phyloP scores from a whole-genome alignment of 768 basidiomycete species.

The Gymnopilus junonius region DNA sequence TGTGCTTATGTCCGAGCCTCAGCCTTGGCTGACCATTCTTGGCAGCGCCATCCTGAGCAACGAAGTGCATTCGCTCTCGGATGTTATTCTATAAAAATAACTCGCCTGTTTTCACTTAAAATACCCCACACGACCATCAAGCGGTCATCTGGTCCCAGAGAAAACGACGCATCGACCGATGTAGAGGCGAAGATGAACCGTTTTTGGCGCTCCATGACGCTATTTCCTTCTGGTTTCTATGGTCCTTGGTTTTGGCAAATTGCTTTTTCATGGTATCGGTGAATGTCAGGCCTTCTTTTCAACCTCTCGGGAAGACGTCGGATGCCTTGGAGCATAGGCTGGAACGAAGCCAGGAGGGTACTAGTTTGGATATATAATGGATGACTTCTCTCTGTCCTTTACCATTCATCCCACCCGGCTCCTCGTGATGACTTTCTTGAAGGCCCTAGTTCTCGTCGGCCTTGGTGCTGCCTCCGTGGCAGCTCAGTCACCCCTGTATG shows the following conservation, averaged over 20 bases:
- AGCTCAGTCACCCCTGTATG: constrained; percentile 12
- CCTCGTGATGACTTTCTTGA: constrained; percentile 7
- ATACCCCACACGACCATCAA: background rate
- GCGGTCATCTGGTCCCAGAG: background rate
- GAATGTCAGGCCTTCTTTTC: background rate
- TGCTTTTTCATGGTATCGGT: background rate
- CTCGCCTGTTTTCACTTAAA: background rate
- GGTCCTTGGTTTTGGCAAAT: background rate
- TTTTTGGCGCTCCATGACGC: background rate
- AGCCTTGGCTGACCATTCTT: background rate
- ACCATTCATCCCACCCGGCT: background rate
- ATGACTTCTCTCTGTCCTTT: background rate
- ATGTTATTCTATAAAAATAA: background rate
- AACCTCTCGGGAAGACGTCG: constrained; percentile 12
- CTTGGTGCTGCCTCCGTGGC: constrained; percentile 3
- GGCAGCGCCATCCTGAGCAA: too few species aligned
- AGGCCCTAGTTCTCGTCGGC: constrained; percentile 9
- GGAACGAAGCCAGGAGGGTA: background rate
- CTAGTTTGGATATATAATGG: constrained; percentile 4
- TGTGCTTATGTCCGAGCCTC: background rate
- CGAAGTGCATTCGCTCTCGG: too few species aligned
- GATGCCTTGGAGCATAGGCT: background rate
- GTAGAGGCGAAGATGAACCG: constrained; percentile 4
- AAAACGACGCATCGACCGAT: background rate
- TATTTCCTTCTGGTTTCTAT: background rate